Conservation (phyloP, 2,329 filamentous ascomycete genomes). For the Dothistroma septosporum region DNA sequence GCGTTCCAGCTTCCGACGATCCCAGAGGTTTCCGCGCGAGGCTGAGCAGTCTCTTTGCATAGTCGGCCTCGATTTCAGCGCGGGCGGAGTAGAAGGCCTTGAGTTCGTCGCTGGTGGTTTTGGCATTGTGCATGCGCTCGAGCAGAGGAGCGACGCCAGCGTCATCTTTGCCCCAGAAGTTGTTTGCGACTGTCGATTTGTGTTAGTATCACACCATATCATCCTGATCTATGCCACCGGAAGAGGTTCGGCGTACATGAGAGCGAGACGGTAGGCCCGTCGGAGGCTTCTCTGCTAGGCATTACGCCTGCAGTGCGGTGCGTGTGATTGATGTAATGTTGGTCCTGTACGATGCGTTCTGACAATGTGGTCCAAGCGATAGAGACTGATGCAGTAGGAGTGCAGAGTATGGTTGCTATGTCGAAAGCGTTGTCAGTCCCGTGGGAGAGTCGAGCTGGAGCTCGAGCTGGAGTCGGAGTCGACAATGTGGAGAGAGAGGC, state of each 20-base stretch:
- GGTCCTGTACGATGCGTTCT: background rate
- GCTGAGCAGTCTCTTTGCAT: conserved; percentile 79
- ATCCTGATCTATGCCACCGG: background rate
- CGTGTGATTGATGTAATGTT: background rate
- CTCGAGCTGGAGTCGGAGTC: background rate
- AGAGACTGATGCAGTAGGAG: background rate
- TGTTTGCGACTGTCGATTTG: conserved; percentile 76
- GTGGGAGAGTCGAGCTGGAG: background rate
- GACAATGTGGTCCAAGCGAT: background rate
- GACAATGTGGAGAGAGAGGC: background rate
- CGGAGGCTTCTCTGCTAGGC: conserved; percentile 33
- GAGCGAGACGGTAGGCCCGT: conserved; percentile 31
- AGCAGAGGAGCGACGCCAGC: conserved; percentile 88
- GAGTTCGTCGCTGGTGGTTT: conserved; percentile 90
- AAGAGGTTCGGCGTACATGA: background rate
- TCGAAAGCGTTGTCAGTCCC: background rate
- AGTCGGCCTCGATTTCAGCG: conserved; percentile 93
- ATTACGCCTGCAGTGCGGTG: conserved; percentile 21
- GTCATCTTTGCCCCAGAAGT: conserved; percentile 99
- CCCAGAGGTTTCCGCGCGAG: conserved; percentile 85
- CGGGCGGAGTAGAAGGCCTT: conserved; percentile 88
- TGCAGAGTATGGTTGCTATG: background rate
- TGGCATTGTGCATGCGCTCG: conserved; percentile 90
- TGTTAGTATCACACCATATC: conserved; percentile 33
- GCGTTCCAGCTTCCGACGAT: conserved; percentile 77